phyloP scores from a whole-genome alignment of 345 rosid genomes.

The Nasturtium officinale region DNA sequence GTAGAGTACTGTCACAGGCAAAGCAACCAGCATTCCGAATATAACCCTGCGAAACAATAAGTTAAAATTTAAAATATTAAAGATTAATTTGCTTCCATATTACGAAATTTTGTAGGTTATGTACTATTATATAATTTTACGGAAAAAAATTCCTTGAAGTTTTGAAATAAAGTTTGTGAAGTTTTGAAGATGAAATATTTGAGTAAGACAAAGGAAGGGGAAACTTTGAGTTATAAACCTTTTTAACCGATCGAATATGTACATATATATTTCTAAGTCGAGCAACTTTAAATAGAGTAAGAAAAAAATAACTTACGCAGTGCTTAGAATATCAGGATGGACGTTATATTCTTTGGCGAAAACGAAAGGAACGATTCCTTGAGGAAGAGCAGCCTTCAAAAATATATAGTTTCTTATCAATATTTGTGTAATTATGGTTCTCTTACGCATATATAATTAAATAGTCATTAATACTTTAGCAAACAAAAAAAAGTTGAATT shows the following conservation, averaged over 20 bases:
- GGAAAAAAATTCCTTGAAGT: background rate
- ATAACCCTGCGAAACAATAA: slow-evolving; percentile 47
- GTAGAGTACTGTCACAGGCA: slow-evolving; percentile 55
- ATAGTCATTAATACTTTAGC: too few relatives aligned
- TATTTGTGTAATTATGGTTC: background rate
- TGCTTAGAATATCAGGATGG: slow-evolving; percentile 71
- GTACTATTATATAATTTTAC: background rate
- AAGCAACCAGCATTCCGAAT: slow-evolving; percentile 54
- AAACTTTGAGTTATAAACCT: background rate
- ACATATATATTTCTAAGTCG: background rate
- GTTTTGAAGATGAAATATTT: background rate
- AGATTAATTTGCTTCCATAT: background rate
- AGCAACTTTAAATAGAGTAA: background rate
- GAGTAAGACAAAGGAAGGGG: background rate
- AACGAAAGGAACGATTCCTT: slow-evolving; percentile 68
- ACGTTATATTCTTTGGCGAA: slow-evolving; percentile 73
- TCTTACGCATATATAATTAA: too few relatives aligned
- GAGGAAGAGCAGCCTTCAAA: slow-evolving; percentile 77
- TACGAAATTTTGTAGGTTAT: background rate
- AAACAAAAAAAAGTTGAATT: too few relatives aligned
- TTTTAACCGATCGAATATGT: background rate
- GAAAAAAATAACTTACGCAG: slow-evolving; percentile 54
- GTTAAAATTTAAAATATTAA: background rate
- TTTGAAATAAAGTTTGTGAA: slow-evolving; percentile 9
- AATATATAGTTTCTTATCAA: background rate